Conservation (phyloP, 495 filamentous ascomycete species). For the Poronia punctata region DNA sequence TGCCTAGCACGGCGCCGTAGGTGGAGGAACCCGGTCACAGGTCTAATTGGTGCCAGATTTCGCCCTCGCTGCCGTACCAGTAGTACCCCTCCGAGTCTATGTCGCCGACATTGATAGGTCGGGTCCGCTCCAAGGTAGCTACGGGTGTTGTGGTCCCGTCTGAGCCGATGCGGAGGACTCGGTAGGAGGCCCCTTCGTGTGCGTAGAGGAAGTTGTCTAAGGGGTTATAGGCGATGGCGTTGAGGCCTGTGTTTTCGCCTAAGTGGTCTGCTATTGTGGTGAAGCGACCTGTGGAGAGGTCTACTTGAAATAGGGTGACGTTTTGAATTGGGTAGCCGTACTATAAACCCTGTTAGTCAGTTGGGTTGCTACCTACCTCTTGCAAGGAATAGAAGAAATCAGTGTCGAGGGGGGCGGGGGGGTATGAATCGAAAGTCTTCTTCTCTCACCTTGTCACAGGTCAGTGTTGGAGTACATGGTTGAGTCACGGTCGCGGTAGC, state of each 20-base stretch:
- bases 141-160: slow-evolving; percentile 4
- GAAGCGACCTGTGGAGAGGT: slow-evolving; percentile 6
- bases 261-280: not conserved
- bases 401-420: not conserved
- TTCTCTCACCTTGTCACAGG: slow-evolving; percentile 12
- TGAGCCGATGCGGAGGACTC: slow-evolving; percentile 10
- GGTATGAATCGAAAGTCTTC: too few relatives aligned
- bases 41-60: slow-evolving; percentile 6
- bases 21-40: slow-evolving; percentile 6
- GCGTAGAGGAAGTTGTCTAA: slow-evolving; percentile 13
- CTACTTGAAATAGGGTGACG: slow-evolving; percentile 6
- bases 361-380: not conserved
- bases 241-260: slow-evolving; percentile 3
- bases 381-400: not conserved
- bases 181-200: not conserved
- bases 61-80: slow-evolving; percentile 8
- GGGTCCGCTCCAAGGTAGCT: not conserved
- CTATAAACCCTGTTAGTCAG: not conserved
- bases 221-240: slow-evolving; percentile 11
- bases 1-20: slow-evolving; percentile 4
- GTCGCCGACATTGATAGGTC: slow-evolving; percentile 2
- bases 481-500: slow-evolving; percentile 7
- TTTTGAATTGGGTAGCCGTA: slow-evolving; percentile 13
- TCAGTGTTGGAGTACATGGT: slow-evolving; percentile 7
- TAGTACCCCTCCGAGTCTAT: slow-evolving; percentile 12